phyloP scores from a whole-genome alignment of 768 basidiomycete genomes.

The Kwoniella shandongensis region DNA sequence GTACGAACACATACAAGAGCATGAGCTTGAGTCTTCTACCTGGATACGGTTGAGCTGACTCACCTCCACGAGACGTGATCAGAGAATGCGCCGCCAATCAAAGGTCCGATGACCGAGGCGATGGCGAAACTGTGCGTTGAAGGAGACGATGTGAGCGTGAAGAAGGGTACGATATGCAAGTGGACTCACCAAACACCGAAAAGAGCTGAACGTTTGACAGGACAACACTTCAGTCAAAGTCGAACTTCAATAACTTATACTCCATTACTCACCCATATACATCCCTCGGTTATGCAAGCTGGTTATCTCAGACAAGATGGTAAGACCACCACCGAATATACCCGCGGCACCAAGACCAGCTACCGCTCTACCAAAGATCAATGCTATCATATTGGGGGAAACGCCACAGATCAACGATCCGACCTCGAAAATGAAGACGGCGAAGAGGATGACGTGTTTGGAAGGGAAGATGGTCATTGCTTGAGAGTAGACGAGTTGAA shows the following conservation, averaged over 20 bases:
- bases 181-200: constrained; percentile 46
- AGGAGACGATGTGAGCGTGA: constrained; percentile 3
- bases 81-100: constrained; percentile 59
- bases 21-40: too few relatives aligned
- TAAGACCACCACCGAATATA: constrained; percentile 46
- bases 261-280: constrained; percentile 32
- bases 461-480: constrained; percentile 48
- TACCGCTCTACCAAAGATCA: constrained; percentile 57
- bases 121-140: constrained; percentile 55
- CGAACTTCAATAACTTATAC: too few relatives aligned
- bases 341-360: constrained; percentile 59
- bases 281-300: constrained; percentile 38
- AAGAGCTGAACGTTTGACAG: constrained; percentile 32
- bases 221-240: too few relatives aligned
- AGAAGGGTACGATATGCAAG: background rate
- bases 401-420: constrained; percentile 58
- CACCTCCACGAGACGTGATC: constrained; percentile 58
- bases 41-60: constrained; percentile 58
- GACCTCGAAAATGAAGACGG: constrained; percentile 56
- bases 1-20: too few relatives aligned
- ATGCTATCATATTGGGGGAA: constrained; percentile 42
- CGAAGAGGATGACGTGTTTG: constrained; percentile 48
- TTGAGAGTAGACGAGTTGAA: constrained; percentile 50
- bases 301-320: constrained; percentile 48
- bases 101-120: constrained; percentile 58